A percentile compares a stretch with the other conserved stretches of the same genome.
These are phyloP conservation scores for Globisporangium echinulatum DNA, from an alignment of 352 stramenopile species.

Conservation along the genomic window DNA sequence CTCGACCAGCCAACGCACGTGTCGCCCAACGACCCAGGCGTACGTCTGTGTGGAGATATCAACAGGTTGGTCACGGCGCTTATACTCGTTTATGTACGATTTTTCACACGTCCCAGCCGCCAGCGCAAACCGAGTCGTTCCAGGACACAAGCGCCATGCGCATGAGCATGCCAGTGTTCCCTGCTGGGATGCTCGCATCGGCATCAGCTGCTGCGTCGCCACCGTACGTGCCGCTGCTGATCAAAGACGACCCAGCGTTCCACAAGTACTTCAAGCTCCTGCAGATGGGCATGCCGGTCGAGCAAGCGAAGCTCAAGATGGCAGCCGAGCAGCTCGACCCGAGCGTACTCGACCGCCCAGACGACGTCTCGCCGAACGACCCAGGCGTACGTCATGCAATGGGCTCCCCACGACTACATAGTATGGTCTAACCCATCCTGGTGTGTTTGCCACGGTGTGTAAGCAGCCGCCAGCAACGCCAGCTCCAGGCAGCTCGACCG, in stretches of 20 bases:
- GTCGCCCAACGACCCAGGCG: slow-evolving; percentile 76
- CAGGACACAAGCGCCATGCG: slow-evolving; percentile 6
- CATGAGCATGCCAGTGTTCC: slow-evolving; percentile 25
- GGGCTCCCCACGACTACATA: background rate
- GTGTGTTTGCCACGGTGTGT: background rate
- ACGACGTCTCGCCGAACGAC: slow-evolving; percentile 77
- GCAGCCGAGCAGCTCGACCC: slow-evolving; percentile 55
- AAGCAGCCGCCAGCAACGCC: slow-evolving; percentile 31
- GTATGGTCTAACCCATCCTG: too few relatives aligned
- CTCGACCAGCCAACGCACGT: slow-evolving; percentile 54
- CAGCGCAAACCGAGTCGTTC: slow-evolving; percentile 6
- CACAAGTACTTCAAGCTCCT: slow-evolving; percentile 83
- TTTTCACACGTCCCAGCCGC: slow-evolving; percentile 14
- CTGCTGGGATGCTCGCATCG: slow-evolving; percentile 15
- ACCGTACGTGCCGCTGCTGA: slow-evolving; percentile 61
- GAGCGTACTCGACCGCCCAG: slow-evolving; percentile 54
- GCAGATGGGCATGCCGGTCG: slow-evolving; percentile 76
- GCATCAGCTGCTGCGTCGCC: slow-evolving; percentile 5
- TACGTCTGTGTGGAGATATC: slow-evolving; percentile 19
- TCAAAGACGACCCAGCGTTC: slow-evolving; percentile 68
- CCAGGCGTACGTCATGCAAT: slow-evolving; percentile 39
- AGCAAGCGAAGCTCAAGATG: slow-evolving; percentile 85
- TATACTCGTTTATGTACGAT: background rate
- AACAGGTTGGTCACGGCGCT: too few relatives aligned
- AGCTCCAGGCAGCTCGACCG: slow-evolving; percentile 16